A percentile compares a stretch with the other conserved stretches of the same genome.
Evolutionary conservation across 2,329 filamentous ascomycete species (phyloP).

Genomic region (Tolypocladium endophyticum): DNA sequence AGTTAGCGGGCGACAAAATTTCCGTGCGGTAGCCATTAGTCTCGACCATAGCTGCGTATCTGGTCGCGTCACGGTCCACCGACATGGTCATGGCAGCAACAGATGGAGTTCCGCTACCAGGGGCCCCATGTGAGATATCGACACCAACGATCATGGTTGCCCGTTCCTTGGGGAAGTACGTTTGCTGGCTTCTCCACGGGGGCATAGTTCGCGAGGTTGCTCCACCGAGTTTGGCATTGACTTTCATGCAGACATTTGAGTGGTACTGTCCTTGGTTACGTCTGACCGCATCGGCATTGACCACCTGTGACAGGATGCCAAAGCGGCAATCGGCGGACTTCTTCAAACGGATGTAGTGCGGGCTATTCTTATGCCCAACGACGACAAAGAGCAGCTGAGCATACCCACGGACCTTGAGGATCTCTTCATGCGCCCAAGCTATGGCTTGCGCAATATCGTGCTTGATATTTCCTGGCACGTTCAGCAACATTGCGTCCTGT

Average conservation of each 20-base stretch:
- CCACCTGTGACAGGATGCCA: conserved; percentile 72
- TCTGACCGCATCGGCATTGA: conserved; percentile 60
- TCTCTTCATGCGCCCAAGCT: conserved; percentile 26
- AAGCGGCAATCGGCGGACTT: conserved; percentile 78
- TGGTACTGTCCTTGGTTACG: conserved; percentile 73
- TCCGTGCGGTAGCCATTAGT: conserved; percentile 77
- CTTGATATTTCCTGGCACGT: conserved; percentile 17
- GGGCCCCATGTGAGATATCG: conserved; percentile 77
- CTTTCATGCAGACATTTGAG: conserved; percentile 92
- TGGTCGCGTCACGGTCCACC: conserved; percentile 57
- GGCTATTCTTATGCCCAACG: conserved; percentile 58
- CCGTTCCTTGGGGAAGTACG: conserved; percentile 30
- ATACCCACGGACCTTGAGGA: conserved; percentile 41
- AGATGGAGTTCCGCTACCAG: conserved; percentile 57
- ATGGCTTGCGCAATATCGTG: conserved; percentile 42
- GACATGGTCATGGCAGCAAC: conserved; percentile 84
- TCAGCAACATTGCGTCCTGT: conserved; percentile 22
- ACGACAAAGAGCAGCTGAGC: conserved; percentile 77
- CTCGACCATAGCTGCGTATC: conserved; percentile 69
- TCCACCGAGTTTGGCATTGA: conserved; percentile 91
- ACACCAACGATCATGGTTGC: conserved; percentile 77
- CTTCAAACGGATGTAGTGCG: conserved; percentile 77
- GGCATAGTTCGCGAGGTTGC: conserved; percentile 45
- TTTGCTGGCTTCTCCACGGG: conserved; percentile 19
- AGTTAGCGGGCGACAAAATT: conserved; percentile 60